These are phyloP conservation scores for Helichrysum umbraculigerum DNA, from an alignment of 129 eudicot genomes.

Conservation along the genomic window DNA sequence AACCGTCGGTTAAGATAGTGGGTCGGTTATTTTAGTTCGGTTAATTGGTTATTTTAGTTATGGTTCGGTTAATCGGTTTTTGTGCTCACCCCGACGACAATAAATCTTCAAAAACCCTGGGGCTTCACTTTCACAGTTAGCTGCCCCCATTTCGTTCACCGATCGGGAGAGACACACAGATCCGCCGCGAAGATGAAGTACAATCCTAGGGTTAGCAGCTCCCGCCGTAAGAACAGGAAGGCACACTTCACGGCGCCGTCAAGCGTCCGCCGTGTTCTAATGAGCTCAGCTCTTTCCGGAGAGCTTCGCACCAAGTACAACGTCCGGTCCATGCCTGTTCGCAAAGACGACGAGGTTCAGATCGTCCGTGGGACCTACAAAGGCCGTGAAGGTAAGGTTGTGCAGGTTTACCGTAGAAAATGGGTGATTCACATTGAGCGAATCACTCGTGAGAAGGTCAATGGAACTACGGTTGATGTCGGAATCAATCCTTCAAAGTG, in stretches of 20 bases:
- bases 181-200: conserved; percentile 54
- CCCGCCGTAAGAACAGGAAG: conserved; percentile 73
- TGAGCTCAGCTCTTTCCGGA: conserved; percentile 64
- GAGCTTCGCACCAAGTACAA: conserved; percentile 75
- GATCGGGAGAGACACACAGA: neutral
- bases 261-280: conserved; percentile 67
- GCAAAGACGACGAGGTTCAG: conserved; percentile 82
- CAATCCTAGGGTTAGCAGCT: conserved; percentile 62
- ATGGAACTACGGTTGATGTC: conserved; percentile 67
- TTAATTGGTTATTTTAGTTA: no score
- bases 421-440: conserved; percentile 80
- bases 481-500: conserved; percentile 62
- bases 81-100: no score
- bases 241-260: conserved; percentile 83
- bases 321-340: conserved; percentile 68
- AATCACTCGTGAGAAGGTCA: conserved; percentile 76
- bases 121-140: neutral
- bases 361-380: conserved; percentile 76
- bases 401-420: conserved; percentile 69
- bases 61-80: no score
- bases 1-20: no score
- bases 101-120: conserved; percentile 22
- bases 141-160: conserved; percentile 5
- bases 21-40: no score
- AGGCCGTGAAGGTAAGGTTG: conserved; percentile 79